Base-by-base conservation (phyloP, 495 filamentous ascomycete genomes). In the Aspergillus indologenus region DNA sequence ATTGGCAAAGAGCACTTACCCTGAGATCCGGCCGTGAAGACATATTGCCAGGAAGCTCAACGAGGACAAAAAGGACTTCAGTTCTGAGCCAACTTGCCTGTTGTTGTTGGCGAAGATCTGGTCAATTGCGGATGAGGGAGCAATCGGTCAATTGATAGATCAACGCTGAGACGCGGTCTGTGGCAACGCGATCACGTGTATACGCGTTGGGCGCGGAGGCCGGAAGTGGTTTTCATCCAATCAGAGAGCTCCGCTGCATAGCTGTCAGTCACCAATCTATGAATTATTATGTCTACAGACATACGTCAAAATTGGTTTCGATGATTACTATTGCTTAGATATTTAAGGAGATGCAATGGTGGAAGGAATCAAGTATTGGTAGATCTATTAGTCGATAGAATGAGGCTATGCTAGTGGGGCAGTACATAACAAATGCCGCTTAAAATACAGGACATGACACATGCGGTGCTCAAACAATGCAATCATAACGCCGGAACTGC, bases 21-120 rank as follows among this genome's bases (percentile, higher is more conserved):
- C 92, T 97, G 40, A 97, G 74, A 67, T 98, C 93, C 53, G 93
- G 93, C 64, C 93, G 80, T 40, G 91, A 95, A 73, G 88, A 88
- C 93, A 96, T 98, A 15, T 59, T 83, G 65, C 54, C 57, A 61
- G 65, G 31, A 29, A 60, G 61, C 54, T 48, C 50, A 53, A 58
- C 9, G 53, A 56, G 53, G 22, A 48, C 26, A 48, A 51, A 56
- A 56, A 65, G 34, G 58, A 51, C 19, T 40, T 7, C 12, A 40
- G 24, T 15, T 29, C n/a, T 0, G 3, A 31, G 54, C 54, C 50
- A 29, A 34, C 42, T 59, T 23, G 34, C 45, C 48, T 17, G 23
- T 51, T 23, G 45, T 62, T 53, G 51, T 31, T 43, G 19, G 53
- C 53, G 57, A 34, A 50, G 58, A 49, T 65, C 31, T 52, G 55